phyloP scores from a whole-genome alignment of 352 stramenopile genomes.

The Thalassiosira ordinaria region DNA sequence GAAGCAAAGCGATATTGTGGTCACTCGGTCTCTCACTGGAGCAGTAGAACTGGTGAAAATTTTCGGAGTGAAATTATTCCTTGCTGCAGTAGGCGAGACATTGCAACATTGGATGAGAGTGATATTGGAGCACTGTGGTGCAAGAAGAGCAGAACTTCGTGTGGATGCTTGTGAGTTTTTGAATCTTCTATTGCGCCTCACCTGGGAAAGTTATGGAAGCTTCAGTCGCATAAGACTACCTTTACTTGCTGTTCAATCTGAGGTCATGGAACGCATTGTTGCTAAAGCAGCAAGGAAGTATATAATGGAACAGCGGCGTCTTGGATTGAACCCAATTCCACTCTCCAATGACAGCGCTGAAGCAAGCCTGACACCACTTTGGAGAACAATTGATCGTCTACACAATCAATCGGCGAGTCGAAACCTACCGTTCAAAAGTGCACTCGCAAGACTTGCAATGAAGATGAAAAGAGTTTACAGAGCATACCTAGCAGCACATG shows the following conservation, averaged over 20 bases:
- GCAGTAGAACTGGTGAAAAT: constrained; percentile 86
- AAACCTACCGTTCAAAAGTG: constrained; percentile 85
- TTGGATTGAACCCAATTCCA: constrained; percentile 60
- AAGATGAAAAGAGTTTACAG: constrained; percentile 85
- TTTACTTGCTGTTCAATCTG: constrained; percentile 80
- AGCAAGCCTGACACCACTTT: constrained; percentile 81
- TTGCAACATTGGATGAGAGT: constrained; percentile 87
- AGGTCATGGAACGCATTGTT: constrained; percentile 87
- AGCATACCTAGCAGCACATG: constrained; percentile 85
- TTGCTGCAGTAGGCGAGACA: constrained; percentile 83
- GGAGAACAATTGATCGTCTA: constrained; percentile 83
- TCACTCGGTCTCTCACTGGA: constrained; percentile 75
- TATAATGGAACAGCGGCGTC: constrained; percentile 73
- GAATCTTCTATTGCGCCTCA: constrained; percentile 81
- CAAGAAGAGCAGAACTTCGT: constrained; percentile 77
- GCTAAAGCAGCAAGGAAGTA: constrained; percentile 76
- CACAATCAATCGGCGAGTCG: constrained; percentile 84
- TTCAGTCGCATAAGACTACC: constrained; percentile 83
- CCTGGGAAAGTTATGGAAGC: constrained; percentile 84
- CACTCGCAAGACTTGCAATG: constrained; percentile 77
- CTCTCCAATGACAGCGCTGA: constrained; percentile 82
- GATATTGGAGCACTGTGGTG: constrained; percentile 82
- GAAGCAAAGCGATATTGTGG: constrained; percentile 79
- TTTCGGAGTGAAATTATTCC: constrained; percentile 86
- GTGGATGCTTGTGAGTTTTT: constrained; percentile 84